Base-by-base conservation (phyloP, 1,284 basidiomycete genomes). In the Trichosporon asahii region DNA sequence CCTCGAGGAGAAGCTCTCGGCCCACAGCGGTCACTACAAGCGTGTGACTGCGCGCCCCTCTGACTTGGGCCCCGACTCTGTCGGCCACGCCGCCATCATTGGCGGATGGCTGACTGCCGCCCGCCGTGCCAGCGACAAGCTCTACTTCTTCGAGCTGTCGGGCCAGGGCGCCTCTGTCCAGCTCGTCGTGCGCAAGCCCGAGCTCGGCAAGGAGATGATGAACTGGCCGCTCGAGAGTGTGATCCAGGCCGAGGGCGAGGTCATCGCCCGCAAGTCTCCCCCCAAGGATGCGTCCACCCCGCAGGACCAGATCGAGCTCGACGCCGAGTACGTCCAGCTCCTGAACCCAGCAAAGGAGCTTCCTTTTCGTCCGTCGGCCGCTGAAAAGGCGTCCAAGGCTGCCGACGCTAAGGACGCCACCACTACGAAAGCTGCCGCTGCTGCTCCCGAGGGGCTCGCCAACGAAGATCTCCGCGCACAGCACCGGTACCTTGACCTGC, bases 401-500 rank as follows among this genome's bases (percentile, higher is more conserved):
- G 21, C 15, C 18, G 40, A 44, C 40, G 40, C 49, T 18, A 53
- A 53, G 49, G 49, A 53, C 49, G 49, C 21, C 49, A 53, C 21
- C 35, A 37, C 35, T 12, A n/a, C n/a, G n/a, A 37, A 37, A 14
- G 35, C 35, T 14, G 14, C 35, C 11, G 35, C 35, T 37, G 35
- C 35, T 14, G 11, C 7, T 9, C 3, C 35, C 49, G 49, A 53
- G 15, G 49, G 49, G 5, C 67, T 94, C 91, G 88, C 92, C 46
- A 93, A 91, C 77, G 93, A 96, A 76, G 91, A 94, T 72, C 83
- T 95, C 23, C 88, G 95, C 72, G 88, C 92, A 66, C 89, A 90
- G 75, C 91, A 93, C 83, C 90, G 95, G 68, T 91, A 93, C 85
- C 88, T 98, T 49, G 95, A 98, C 84, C 88, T 98, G 65, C 89